Conservation (phyloP, 2,329 filamentous ascomycete species). For the Aspergillus tamarii region DNA sequence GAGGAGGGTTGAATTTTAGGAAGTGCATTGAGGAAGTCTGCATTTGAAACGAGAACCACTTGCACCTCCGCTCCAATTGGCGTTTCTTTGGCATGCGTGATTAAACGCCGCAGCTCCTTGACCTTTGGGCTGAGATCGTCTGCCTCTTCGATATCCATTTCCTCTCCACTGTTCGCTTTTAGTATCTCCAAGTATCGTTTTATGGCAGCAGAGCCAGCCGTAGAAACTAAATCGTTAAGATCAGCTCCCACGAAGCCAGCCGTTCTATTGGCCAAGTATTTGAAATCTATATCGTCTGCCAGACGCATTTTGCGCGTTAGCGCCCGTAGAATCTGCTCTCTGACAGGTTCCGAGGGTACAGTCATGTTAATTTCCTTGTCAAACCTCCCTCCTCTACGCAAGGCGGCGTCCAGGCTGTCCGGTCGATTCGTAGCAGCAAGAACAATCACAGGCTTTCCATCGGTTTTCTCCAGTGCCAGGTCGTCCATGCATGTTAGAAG, state of each 20-base stretch:
- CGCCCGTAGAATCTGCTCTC: conserved; percentile 76
- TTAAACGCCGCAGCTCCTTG: conserved; percentile 54
- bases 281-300: conserved; percentile 72
- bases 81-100: conserved; percentile 57
- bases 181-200: conserved; percentile 61
- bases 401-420: conserved; percentile 79
- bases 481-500: conserved; percentile 86
- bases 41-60: conserved; percentile 62
- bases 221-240: conserved; percentile 71
- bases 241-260: conserved; percentile 94
- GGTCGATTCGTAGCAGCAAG: conserved; percentile 89
- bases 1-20: conserved; percentile 77
- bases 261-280: conserved; percentile 75
- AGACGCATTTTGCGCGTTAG: conserved; percentile 69
- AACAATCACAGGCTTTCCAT: conserved; percentile 80
- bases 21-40: conserved; percentile 74
- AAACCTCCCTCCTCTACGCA: conserved; percentile 75
- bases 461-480: conserved; percentile 70
- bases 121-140: conserved; percentile 44
- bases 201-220: conserved; percentile 67
- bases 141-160: conserved; percentile 58
- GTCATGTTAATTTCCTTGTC: conserved; percentile 84
- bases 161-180: conserved; percentile 47
- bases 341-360: conserved; percentile 77
- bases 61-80: conserved; percentile 58